Evolutionary conservation across 2,329 filamentous ascomycete species (phyloP).

Genomic region (Pseudovirgaria hyperparasitica): DNA sequence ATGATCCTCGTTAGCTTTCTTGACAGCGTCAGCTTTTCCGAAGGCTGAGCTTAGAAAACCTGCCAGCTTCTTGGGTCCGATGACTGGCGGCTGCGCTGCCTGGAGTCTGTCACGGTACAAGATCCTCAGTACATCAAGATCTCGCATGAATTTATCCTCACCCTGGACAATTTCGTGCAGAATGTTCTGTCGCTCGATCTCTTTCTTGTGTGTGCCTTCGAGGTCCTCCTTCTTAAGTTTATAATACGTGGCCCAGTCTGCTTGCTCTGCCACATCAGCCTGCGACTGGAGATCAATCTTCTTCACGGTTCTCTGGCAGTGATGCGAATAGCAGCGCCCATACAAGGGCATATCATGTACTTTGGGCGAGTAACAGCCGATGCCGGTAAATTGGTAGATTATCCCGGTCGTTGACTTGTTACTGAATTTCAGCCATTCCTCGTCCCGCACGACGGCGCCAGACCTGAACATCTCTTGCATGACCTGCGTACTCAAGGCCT

Average conservation of each 20-base stretch:
- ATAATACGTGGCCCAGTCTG: slow-evolving; percentile 88
- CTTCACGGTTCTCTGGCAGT: slow-evolving; percentile 87
- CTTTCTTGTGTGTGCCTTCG: slow-evolving; percentile 64
- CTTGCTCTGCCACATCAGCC: slow-evolving; percentile 49
- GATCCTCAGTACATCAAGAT: slow-evolving; percentile 71
- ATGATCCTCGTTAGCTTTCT: slow-evolving; percentile 84
- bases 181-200: slow-evolving; percentile 85
- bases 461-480: slow-evolving; percentile 68
- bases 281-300: slow-evolving; percentile 81
- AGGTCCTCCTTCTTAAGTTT: slow-evolving; percentile 65
- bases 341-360: slow-evolving; percentile 56
- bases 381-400: slow-evolving; percentile 81
- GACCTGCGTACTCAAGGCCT: slow-evolving; percentile 67
- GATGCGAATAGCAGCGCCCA: slow-evolving; percentile 81
- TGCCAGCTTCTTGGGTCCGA: slow-evolving; percentile 62
- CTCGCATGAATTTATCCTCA: slow-evolving; percentile 82
- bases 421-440: slow-evolving; percentile 96
- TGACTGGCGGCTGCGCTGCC: slow-evolving; percentile 62
- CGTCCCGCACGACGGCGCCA: slow-evolving; percentile 69
- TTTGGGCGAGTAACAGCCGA: slow-evolving; percentile 79
- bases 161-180: slow-evolving; percentile 91
- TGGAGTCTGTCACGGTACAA: slow-evolving; percentile 76
- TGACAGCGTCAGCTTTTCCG: slow-evolving; percentile 77
- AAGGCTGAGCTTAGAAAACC: slow-evolving; percentile 80
- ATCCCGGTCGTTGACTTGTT: slow-evolving; percentile 73